Evolutionary conservation across 331 rosid genomes (phyloP), one percentile per base, ranked within the genome.

Genomic region (Erythrophleum ivorense): DNA sequence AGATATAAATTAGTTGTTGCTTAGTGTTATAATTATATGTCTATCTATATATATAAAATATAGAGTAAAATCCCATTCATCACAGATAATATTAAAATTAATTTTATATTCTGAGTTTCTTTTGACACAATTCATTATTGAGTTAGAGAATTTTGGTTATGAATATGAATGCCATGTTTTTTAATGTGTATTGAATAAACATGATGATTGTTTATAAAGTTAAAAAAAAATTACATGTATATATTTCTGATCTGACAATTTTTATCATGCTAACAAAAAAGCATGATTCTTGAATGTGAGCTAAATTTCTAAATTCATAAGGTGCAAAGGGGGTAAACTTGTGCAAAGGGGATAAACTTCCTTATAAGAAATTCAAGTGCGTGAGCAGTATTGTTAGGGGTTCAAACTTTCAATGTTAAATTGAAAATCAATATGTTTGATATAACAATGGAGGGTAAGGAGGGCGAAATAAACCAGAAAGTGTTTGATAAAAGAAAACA

Each of bases 1-100:
- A 46, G 19, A 45, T 70, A 58, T 46, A 70, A 4, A 70, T 70
- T 70, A 70, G 40, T 5, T 12, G 6, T 70, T 67, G 72, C 49
- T 16, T 40, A 38, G 72, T 38, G 50, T 15, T 21, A 34, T 45
- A 21, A 31, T 63, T 6, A 24, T 41, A 43, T 18, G 9, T 65
- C 5, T 1, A 65, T 65, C 33, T 4, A 31, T 34, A 34, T 64
- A 29, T 34, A 33, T 33, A 63, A 31, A 38, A 41, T 43, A 43
- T 5, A 43, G 54, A 68, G 74, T 55, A 15, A 2, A 69, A 4
- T 14, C 5, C 40, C 57, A 21, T 7, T 45, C 21, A 19, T 21
- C 2, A 4, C 57, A 5, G 40, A 46, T 68, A 3, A 12, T 4
- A n/a, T 43, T 43, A 24, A 19, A 68, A 68, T 45, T 31, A 69